Base-by-base conservation (phyloP, 2,329 filamentous ascomycete genomes). In the Calonectria crousiana region DNA sequence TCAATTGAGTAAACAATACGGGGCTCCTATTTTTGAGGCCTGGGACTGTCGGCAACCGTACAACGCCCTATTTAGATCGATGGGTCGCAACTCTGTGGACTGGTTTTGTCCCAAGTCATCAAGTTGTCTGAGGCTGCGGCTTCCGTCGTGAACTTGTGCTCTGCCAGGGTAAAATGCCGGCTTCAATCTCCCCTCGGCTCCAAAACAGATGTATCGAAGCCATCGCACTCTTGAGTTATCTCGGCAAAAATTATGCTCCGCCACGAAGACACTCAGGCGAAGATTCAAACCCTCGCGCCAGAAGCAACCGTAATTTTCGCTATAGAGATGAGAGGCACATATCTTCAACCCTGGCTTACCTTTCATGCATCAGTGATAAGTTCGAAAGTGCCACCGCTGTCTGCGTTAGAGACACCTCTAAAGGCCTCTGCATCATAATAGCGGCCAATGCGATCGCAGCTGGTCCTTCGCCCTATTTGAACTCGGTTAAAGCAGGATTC, bases 311-410 rank as follows among this genome's bases (percentile, higher is more conserved):
- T 18, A 52, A 11, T 2, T 47, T 78, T 18, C 69, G 73, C 8
- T 68, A 77, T 13, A n/a, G 32, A n/a, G 70, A 77, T n/a, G 79
- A 81, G 62, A 73, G 34, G 18, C 51, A 52, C n/a, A 11, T 80
- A n/a, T 62, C 74, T 1, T 67, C 60, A 14, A 74, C 71, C 2
- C 38, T 81, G 64, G 79, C 74, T 2, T 78, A 77, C 20, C 51
- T 81, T 6, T 81, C 77, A 14, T 74, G 69, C 20, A 75, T 77
- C 13, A 44, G 26, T 16, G 62, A 75, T 30, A 71, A 80, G 23
- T 16, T 49, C 1, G 10, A 32, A 5, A 72, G 68, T 1, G 34
- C 78, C 23, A 75, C 77, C 10, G 79, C 79, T 18, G 79, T 78
- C 8, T 78, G 77, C 47, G 67, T 78, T 4, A 58, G 78, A 6